Percentiles rank a stretch among this genome's conserved stretches.
Conservation (phyloP, 169 alveolate species). For the Plasmodium ovale region DNA sequence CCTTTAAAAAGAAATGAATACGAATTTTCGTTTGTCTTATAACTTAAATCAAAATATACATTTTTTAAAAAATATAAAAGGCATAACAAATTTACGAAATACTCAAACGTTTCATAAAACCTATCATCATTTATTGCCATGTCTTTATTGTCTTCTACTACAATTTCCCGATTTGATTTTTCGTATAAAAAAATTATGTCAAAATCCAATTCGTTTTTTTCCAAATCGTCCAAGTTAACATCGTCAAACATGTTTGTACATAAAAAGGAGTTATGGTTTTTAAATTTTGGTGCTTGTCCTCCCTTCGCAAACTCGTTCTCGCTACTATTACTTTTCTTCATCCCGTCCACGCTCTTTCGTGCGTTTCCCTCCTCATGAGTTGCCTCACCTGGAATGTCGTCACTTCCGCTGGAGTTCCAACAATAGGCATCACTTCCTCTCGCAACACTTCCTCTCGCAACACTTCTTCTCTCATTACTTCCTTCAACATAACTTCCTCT, state of each 20-base stretch:
- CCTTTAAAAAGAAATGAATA: slow-evolving; percentile 73
- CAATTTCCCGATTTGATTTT: slow-evolving; percentile 3
- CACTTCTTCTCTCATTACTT: not conserved
- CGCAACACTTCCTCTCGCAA: too few relatives aligned
- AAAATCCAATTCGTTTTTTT: not conserved
- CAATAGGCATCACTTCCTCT: too few relatives aligned
- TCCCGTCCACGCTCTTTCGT: not conserved
- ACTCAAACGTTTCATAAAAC: slow-evolving; percentile 60
- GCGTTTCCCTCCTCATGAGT: slow-evolving; percentile 11
- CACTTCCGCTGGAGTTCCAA: not conserved
- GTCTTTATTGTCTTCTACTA: slow-evolving; percentile 14
- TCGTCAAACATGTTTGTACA: slow-evolving; percentile 41
- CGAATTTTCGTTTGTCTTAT: slow-evolving; percentile 69
- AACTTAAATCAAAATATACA: slow-evolving; percentile 48
- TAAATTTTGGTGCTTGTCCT: slow-evolving; percentile 21
- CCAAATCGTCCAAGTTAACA: slow-evolving; percentile 29
- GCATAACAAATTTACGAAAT: slow-evolving; percentile 41
- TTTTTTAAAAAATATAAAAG: slow-evolving; percentile 68
- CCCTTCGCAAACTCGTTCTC: not conserved
- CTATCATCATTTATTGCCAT: slow-evolving; percentile 2
- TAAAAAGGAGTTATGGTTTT: slow-evolving; percentile 48
- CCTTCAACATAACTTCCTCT: not conserved
- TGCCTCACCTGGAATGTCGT: not conserved
- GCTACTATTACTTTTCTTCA: not conserved
- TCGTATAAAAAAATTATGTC: slow-evolving; percentile 28